A percentile compares a stretch with the other conserved stretches of the same genome.
Conservation (phyloP, 1,284 basidiomycete species). For the Malassezia psittaci region DNA sequence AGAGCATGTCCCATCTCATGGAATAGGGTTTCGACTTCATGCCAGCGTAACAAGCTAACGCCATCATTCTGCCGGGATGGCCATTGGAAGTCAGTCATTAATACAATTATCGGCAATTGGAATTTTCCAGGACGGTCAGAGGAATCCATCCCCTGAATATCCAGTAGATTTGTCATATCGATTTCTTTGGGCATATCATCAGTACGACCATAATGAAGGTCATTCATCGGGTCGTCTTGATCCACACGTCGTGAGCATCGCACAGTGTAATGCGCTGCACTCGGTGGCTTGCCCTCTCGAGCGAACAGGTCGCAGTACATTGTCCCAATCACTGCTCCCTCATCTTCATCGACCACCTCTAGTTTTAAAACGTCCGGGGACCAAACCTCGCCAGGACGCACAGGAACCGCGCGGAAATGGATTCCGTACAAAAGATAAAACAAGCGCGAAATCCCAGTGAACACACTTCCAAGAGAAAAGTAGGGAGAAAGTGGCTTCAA, state of each 20-base stretch:
- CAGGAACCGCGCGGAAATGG: constrained; percentile 28
- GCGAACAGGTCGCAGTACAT: constrained; percentile 89
- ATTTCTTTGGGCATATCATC: not conserved
- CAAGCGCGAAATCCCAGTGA: constrained; percentile 38
- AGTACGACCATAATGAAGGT: constrained; percentile 47
- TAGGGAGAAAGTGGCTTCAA: constrained; percentile 37
- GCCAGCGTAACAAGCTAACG: constrained; percentile 70
- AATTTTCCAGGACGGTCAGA: constrained; percentile 51
- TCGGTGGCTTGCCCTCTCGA: constrained; percentile 71
- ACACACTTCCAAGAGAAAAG: constrained; percentile 40
- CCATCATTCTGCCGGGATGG: constrained; percentile 57
- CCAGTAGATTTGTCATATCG: constrained; percentile 21
- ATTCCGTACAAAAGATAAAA: constrained; percentile 42
- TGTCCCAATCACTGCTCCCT: constrained; percentile 70
- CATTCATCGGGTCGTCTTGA: constrained; percentile 68
- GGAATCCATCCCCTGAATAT: constrained; percentile 49
- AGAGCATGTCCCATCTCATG: constrained; percentile 99
- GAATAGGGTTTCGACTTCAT: constrained; percentile 86
- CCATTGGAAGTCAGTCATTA: constrained; percentile 75
- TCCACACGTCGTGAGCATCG: constrained; percentile 84
- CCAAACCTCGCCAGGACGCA: constrained; percentile 70
- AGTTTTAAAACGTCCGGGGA: constrained; percentile 76
- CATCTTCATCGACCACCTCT: constrained; percentile 77
- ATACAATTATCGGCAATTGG: constrained; percentile 81
- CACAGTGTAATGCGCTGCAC: constrained; percentile 94